Percentiles rank a stretch among this genome's conserved stretches.
These are phyloP conservation scores for Dryadomyces quercus-mongolicae DNA, from an alignment of 2,329 filamentous ascomycete genomes.

Conservation along the genomic window DNA sequence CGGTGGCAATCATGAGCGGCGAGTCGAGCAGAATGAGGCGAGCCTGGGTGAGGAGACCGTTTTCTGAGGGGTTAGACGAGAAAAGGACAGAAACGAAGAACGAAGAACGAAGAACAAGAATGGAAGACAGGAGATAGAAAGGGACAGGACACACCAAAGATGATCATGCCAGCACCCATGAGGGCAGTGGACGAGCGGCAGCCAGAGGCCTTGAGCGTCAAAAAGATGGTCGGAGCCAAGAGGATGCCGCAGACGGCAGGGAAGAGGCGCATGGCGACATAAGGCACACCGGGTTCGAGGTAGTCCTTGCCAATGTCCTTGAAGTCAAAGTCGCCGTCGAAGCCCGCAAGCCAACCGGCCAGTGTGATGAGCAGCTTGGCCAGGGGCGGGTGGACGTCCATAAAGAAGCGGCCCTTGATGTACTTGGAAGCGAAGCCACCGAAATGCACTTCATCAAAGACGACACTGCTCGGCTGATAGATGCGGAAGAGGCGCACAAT, in stretches of 20 bases:
- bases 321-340: constrained; percentile 93
- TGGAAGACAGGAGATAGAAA: not conserved
- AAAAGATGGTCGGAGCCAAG: constrained; percentile 82
- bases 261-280: constrained; percentile 93
- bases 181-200: constrained; percentile 78
- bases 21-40: constrained; percentile 93
- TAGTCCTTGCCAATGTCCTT: constrained; percentile 99
- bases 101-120: not conserved
- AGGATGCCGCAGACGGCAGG: constrained; percentile 82
- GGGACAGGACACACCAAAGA: constrained; percentile 59
- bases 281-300: constrained; percentile 83
- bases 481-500: constrained; percentile 86
- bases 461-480: constrained; percentile 89
- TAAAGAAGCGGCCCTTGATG: constrained; percentile 98
- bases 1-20: constrained; percentile 85
- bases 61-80: constrained; percentile 47
- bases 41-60: constrained; percentile 88
- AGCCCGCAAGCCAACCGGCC: constrained; percentile 87
- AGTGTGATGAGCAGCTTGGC: constrained; percentile 95
- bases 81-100: not conserved
- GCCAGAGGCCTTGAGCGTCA: constrained; percentile 82
- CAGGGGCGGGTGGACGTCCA: constrained; percentile 98
- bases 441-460: constrained; percentile 99
- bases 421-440: constrained; percentile 98
- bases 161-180: constrained; percentile 74